Conservation (phyloP, 163 green algal genomes). For the Scenedesmus sp. region DNA sequence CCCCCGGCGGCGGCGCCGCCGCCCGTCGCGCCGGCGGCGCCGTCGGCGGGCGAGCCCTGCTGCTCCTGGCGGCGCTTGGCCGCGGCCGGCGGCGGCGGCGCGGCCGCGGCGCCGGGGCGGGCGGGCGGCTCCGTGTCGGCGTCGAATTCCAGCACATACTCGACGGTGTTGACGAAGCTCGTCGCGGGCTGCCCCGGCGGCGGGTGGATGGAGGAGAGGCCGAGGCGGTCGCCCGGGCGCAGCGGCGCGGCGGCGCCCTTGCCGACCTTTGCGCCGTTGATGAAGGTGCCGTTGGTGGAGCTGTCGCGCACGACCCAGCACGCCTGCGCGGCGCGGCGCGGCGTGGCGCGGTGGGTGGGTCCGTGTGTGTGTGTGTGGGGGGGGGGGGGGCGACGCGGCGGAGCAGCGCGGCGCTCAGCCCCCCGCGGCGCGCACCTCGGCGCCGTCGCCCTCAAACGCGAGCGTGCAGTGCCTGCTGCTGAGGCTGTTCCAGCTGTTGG, state of each 20-base stretch:
- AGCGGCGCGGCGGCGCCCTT: constrained; percentile 24
- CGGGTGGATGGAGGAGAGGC: constrained; percentile 20
- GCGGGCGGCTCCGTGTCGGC: too few relatives aligned
- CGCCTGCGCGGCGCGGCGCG: too few relatives aligned
- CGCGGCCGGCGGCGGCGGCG: background rate
- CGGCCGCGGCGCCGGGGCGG: too few relatives aligned
- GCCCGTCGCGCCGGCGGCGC: background rate
- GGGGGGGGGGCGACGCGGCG: too few relatives aligned
- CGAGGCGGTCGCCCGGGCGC: constrained; percentile 27
- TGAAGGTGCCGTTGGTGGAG: constrained; percentile 53
- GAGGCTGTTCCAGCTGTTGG: constrained; percentile 35
- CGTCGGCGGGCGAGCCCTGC: too few relatives aligned
- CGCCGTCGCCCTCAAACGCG: background rate
- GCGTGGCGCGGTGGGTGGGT: too few relatives aligned
- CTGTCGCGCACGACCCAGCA: constrained; percentile 39
- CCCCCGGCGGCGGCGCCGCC: background rate
- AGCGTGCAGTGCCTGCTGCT: constrained; percentile 18
- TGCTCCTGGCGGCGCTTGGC: background rate
- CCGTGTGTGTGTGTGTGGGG: too few relatives aligned
- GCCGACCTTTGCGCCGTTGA: constrained; percentile 36
- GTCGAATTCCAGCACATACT: too few relatives aligned
- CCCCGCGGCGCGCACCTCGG: too few relatives aligned
- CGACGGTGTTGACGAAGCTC: constrained; percentile 22
- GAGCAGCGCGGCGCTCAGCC: too few relatives aligned
- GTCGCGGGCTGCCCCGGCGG: background rate